Percentiles rank a stretch among this genome's conserved stretches.
phyloP scores from a whole-genome alignment of 495 filamentous ascomycete species.

The Penicillium crystallinum region DNA sequence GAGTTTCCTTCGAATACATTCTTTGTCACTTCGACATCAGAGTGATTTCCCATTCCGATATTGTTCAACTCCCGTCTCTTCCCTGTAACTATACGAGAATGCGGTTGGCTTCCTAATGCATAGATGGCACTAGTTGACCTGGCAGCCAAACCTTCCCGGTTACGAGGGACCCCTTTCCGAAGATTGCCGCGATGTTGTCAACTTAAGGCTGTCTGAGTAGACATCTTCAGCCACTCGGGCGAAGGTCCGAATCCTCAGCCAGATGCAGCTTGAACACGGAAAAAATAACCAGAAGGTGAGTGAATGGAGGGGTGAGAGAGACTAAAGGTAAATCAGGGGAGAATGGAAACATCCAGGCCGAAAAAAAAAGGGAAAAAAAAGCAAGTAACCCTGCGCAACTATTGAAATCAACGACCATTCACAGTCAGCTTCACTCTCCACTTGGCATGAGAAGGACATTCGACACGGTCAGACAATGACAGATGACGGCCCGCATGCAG shows the following conservation, averaged over 20 bases:
- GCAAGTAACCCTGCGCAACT: background rate
- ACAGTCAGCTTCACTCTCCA: background rate
- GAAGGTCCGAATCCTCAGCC: background rate
- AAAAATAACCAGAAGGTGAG: background rate
- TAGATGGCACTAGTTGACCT: background rate
- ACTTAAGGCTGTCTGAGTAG: background rate
- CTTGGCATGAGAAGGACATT: background rate
- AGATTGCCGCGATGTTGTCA: constrained; percentile 1
- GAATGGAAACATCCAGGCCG: background rate
- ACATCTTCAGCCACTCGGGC: background rate
- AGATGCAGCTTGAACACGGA: background rate
- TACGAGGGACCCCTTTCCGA: background rate
- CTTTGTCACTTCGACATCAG: background rate
- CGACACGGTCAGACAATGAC: background rate
- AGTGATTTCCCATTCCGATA: background rate
- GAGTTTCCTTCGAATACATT: constrained; percentile 7
- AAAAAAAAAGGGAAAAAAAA: background rate
- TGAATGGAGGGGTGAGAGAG: background rate
- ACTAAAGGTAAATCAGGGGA: background rate
- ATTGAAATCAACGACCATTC: constrained; percentile 1
- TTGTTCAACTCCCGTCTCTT: background rate
- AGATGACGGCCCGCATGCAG: constrained; percentile 12
- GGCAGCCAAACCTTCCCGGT: background rate
- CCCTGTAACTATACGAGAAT: constrained; percentile 12
- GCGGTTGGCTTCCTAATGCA: constrained; percentile 10